Evolutionary conservation across 139 green algal species (phyloP), one percentile per base, ranked within the genome.

Genomic region (Micractinium conductrix): DNA sequence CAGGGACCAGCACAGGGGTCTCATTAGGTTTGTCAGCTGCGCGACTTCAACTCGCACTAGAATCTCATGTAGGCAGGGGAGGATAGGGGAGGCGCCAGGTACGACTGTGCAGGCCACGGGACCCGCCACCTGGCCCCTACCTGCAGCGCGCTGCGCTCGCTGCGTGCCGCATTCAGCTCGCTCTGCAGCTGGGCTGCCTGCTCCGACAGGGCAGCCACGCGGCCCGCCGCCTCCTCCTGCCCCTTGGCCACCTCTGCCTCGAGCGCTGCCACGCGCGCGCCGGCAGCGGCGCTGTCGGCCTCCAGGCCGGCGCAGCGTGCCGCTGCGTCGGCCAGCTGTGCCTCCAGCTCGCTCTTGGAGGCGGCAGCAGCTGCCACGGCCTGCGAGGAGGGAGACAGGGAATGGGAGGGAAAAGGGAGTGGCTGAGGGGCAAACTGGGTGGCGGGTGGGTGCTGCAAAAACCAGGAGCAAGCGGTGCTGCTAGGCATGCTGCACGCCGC

Each of bases 281-380:
- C 67, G 14, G 67, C 33, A 44, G 67, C 43, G 42, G 74, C 45
- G 35, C 45, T 80, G 38, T 81, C 75, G 19, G 30, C 24, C 53
- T 81, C 50, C 53, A 81, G 38, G n/a, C 33, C 14, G 22, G 75
- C 35, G 75, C 53, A 71, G 75, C 75, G 75, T 4, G 35, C 19
- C 7, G 35, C 22, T 37, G 75, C 53, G 35, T 70, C 53, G 16
- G 30, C 28, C 75, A 81, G 53, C 17, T 30, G 30, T 17, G n/a
- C 74, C 45, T 80, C 45, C 19, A 80, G 76, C 55, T 73, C 76
- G 3, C 4, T 33, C 78, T 74, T 74, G 5, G 16, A 9, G 5
- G 19, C 24, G 55, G 58, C 55, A 12, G 76, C 76, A 12, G 40
- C 76, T 4, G 55, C 76, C 40, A 60, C 76, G 14, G 76, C 76